Percentiles rank a stretch among this genome's conserved stretches.
Conservation (phyloP, 768 basidiomycete genomes). For the Suillus ampliporus region DNA sequence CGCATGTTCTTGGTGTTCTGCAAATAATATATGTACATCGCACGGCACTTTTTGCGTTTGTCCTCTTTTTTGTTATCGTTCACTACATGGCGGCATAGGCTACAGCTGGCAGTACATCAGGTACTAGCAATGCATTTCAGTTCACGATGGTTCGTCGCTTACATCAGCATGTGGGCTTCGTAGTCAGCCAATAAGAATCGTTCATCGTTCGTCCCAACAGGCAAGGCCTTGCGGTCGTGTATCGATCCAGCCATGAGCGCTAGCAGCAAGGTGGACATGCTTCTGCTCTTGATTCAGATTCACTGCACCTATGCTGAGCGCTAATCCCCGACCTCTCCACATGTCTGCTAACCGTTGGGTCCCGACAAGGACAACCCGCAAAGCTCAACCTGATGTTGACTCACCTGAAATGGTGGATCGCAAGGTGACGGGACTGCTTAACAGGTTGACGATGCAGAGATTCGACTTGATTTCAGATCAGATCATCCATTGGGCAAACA, state of each 20-base stretch:
- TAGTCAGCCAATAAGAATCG: no score
- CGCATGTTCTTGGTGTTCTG: constrained; percentile 32
- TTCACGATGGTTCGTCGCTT: no score
- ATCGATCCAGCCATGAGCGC: no score
- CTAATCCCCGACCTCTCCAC: constrained; percentile 72
- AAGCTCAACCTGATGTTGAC: constrained; percentile 55
- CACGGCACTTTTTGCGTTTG: constrained; percentile 19
- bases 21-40: constrained; percentile 36
- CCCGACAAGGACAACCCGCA: constrained; percentile 65
- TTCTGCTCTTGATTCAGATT: constrained; percentile 36
- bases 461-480: constrained; percentile 96
- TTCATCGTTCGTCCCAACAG: no score
- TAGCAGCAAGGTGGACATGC: constrained; percentile 46
- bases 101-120: constrained; percentile 30
- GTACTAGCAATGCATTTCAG: no score
- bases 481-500: constrained; percentile 95
- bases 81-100: constrained; percentile 30
- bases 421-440: constrained; percentile 56
- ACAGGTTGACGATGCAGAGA: constrained; percentile 96
- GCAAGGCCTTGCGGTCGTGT: no score
- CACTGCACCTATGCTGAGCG: constrained; percentile 32
- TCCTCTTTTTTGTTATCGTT: constrained; percentile 22
- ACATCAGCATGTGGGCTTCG: no score
- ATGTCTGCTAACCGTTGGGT: constrained; percentile 84
- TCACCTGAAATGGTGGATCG: constrained; percentile 65